phyloP scores from a whole-genome alignment of 2,329 filamentous ascomycete species.

The Neoascochyta sp. region DNA sequence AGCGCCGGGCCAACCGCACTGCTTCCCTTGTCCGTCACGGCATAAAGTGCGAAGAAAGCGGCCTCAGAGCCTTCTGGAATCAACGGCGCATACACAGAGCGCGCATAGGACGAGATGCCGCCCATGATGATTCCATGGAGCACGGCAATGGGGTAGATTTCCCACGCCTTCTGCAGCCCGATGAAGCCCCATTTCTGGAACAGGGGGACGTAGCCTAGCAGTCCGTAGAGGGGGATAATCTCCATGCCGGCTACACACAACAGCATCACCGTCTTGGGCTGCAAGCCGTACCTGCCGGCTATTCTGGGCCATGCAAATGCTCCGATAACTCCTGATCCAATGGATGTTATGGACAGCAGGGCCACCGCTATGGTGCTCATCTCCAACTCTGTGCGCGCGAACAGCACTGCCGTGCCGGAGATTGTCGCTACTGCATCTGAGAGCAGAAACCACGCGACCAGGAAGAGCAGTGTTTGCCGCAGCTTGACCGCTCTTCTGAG shows the following conservation, averaged over 20 bases:
- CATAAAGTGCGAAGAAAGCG: constrained; percentile 89
- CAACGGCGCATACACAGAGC: constrained; percentile 81
- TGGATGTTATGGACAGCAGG: constrained; percentile 85
- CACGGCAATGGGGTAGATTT: constrained; percentile 84
- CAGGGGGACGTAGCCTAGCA: constrained; percentile 77
- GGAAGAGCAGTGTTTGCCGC: constrained; percentile 68
- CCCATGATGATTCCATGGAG: constrained; percentile 88
- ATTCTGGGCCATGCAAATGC: constrained; percentile 83
- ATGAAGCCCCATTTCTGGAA: constrained; percentile 68
- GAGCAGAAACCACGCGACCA: constrained; percentile 84
- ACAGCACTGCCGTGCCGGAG: constrained; percentile 88
- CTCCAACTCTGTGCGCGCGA: constrained; percentile 83
- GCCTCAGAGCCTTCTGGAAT: constrained; percentile 90
- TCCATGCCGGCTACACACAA: constrained; percentile 82
- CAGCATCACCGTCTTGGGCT: constrained; percentile 78
- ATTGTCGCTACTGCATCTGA: constrained; percentile 92
- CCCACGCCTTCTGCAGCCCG: constrained; percentile 82
- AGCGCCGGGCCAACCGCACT: constrained; percentile 88
- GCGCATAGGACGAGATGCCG: constrained; percentile 81
- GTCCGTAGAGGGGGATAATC: constrained; percentile 81
- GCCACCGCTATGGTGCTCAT: constrained; percentile 85
- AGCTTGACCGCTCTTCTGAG: constrained; percentile 66
- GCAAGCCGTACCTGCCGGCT: constrained; percentile 62
- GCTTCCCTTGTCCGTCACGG: constrained; percentile 92
- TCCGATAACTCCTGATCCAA: constrained; percentile 76